Evolutionary conservation across 169 alveolate species (phyloP).

Genomic region (Plasmodium knowlesi): DNA sequence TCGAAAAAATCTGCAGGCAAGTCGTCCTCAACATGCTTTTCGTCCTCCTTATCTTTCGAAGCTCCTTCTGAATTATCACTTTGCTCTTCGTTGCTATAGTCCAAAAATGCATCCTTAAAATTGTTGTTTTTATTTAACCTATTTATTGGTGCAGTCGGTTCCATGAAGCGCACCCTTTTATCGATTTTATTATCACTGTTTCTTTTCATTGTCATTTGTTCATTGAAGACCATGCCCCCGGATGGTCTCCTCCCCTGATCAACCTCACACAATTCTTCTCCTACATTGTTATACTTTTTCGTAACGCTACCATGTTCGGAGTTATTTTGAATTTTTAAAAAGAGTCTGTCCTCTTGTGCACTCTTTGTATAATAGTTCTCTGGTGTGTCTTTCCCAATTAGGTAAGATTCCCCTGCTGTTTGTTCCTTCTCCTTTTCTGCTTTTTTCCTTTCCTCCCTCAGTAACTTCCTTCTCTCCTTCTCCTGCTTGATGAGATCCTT

Average conservation of each 20-base stretch:
- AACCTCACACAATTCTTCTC: background rate
- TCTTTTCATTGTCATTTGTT: background rate
- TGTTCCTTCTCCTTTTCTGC: background rate
- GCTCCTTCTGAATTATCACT: background rate
- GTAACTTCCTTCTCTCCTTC: conserved; percentile 52
- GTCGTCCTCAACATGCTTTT: background rate
- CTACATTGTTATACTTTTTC: background rate
- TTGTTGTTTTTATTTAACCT: conserved; percentile 33
- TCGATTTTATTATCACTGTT: background rate
- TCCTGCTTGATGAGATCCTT: conserved; percentile 55
- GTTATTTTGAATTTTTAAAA: conserved; percentile 44
- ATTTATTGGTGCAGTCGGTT: conserved; percentile 49
- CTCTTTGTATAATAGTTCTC: background rate
- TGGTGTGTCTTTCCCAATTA: background rate
- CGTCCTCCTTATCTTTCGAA: background rate
- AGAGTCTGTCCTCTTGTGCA: background rate
- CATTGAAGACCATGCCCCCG: background rate
- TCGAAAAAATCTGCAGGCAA: conserved; percentile 48
- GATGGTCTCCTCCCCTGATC: background rate
- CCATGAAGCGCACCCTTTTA: conserved; percentile 7
- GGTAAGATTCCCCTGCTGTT: background rate
- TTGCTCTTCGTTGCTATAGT: conserved; percentile 20
- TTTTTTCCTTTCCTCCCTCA: conserved; percentile 42
- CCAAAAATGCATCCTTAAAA: conserved; percentile 34
- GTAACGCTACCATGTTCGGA: background rate